phyloP scores from a whole-genome alignment of 1,284 basidiomycete species.

The Ceratobasidium sp. region DNA sequence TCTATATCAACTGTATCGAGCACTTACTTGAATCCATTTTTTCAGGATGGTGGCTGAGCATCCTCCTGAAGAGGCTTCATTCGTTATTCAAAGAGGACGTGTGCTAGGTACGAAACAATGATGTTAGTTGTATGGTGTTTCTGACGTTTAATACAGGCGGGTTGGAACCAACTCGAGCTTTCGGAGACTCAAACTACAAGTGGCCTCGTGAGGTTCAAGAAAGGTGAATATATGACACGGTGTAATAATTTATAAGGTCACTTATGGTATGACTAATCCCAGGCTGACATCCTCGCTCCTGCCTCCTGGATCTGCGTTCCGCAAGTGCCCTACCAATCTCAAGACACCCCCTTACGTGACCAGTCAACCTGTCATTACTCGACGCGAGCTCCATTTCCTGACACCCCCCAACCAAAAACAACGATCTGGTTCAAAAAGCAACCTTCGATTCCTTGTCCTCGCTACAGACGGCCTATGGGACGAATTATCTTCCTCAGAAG shows the following conservation, averaged over 20 bases:
- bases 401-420: slow-evolving; percentile 54
- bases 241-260: not conserved
- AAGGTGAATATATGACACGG: too few relatives aligned
- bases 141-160: slow-evolving; percentile 65
- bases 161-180: slow-evolving; percentile 92
- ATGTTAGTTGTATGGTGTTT: not conserved
- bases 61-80: slow-evolving; percentile 77
- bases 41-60: slow-evolving; percentile 88
- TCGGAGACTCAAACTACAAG: slow-evolving; percentile 96
- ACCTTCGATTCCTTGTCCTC: slow-evolving; percentile 79
- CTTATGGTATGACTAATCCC: slow-evolving; percentile 27
- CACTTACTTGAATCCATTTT: slow-evolving; percentile 40
- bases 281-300: slow-evolving; percentile 70
- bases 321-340: slow-evolving; percentile 64
- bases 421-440: slow-evolving; percentile 47
- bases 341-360: slow-evolving; percentile 96
- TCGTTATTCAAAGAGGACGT: slow-evolving; percentile 85
- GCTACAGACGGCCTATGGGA: slow-evolving; percentile 98
- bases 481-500: slow-evolving; percentile 91
- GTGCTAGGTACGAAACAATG: slow-evolving; percentile 51
- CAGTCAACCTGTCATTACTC: slow-evolving; percentile 87
- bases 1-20: not conserved
- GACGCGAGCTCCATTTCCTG: slow-evolving; percentile 66
- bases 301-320: slow-evolving; percentile 64
- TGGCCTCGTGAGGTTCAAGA: slow-evolving; percentile 77